phyloP scores from a whole-genome alignment of 140 eudicot species.

The Ambrosia hybrid region DNA sequence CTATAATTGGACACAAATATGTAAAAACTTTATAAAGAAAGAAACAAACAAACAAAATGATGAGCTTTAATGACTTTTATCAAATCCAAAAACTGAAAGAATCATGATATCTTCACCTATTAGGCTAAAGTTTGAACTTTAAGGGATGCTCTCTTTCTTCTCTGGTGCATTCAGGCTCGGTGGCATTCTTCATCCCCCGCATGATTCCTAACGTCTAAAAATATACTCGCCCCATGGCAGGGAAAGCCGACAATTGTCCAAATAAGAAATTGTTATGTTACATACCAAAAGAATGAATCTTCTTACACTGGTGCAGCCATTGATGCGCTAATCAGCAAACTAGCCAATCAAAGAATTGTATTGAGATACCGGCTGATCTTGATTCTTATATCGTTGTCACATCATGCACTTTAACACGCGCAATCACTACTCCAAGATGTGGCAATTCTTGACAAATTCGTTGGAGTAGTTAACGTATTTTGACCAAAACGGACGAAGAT shows the following conservation, averaged over 20 bases:
- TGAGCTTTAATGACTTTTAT: constrained; percentile 9
- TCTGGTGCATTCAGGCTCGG: constrained; percentile 20
- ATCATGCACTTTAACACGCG: constrained; percentile 23
- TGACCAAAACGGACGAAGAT: constrained; percentile 97
- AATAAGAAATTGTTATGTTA: constrained; percentile 56
- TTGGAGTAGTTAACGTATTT: constrained; percentile 88
- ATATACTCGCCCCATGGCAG: constrained; percentile 18
- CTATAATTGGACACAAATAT: constrained; percentile 40
- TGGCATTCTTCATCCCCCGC: constrained; percentile 20
- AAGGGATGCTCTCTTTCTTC: constrained; percentile 30
- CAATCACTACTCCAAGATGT: constrained; percentile 77
- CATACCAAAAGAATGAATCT: constrained; percentile 64
- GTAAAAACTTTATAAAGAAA: constrained; percentile 23
- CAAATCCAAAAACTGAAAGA: constrained; percentile 27
- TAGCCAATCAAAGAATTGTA: constrained; percentile 12
- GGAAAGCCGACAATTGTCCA: constrained; percentile 11
- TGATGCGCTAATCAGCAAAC: constrained; percentile 20
- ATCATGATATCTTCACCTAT: constrained; percentile 33
- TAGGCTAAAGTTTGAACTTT: constrained; percentile 28
- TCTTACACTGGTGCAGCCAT: constrained; percentile 25
- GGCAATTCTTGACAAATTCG: constrained; percentile 87
- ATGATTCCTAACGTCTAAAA: constrained; percentile 39
- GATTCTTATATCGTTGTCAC: constrained; percentile 22
- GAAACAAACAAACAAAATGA: constrained; percentile 21
- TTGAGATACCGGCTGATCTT: constrained; percentile 22